Evolutionary conservation across 306 rosid species (phyloP).

Genomic region (Corylus avellana): DNA sequence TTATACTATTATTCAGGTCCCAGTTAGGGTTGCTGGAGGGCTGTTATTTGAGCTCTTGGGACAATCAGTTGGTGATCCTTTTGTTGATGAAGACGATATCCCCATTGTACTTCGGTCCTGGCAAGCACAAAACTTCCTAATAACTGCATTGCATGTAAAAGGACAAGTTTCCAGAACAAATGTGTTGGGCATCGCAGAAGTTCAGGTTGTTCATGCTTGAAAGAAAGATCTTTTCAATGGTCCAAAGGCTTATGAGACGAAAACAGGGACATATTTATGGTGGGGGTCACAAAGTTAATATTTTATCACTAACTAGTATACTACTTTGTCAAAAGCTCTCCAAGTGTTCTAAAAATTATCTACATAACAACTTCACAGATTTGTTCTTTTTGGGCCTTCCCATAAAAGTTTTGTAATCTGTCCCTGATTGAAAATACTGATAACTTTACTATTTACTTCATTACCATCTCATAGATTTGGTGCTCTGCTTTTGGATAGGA

Average conservation of each 20-base stretch:
- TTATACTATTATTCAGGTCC: slow-evolving; percentile 55
- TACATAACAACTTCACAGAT: background rate
- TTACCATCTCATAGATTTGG: slow-evolving; percentile 21
- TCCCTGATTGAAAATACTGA: background rate
- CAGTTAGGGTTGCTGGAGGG: slow-evolving; percentile 96
- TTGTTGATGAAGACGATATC: slow-evolving; percentile 80
- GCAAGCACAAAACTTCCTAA: slow-evolving; percentile 89
- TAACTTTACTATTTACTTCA: background rate
- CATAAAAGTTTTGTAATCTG: background rate
- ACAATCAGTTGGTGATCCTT: slow-evolving; percentile 90
- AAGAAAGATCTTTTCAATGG: slow-evolving; percentile 13
- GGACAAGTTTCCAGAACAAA: slow-evolving; percentile 59
- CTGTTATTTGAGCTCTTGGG: slow-evolving; percentile 93
- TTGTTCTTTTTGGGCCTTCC: background rate
- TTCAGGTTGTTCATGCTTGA: slow-evolving; percentile 67
- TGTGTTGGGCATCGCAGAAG: slow-evolving; percentile 86
- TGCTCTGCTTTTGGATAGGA: slow-evolving; percentile 52
- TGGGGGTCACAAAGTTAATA: background rate
- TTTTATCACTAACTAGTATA: background rate
- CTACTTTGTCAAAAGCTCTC: background rate
- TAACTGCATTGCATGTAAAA: slow-evolving; percentile 81
- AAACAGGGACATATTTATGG: background rate
- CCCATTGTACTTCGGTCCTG: slow-evolving; percentile 92
- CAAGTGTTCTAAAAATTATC: background rate
- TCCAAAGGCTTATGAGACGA: slow-evolving; percentile 9